A percentile compares a stretch with the other conserved stretches of the same genome.
Evolutionary conservation across 2,329 filamentous ascomycete species (phyloP).

Genomic region (Pyrenophora graminea): DNA sequence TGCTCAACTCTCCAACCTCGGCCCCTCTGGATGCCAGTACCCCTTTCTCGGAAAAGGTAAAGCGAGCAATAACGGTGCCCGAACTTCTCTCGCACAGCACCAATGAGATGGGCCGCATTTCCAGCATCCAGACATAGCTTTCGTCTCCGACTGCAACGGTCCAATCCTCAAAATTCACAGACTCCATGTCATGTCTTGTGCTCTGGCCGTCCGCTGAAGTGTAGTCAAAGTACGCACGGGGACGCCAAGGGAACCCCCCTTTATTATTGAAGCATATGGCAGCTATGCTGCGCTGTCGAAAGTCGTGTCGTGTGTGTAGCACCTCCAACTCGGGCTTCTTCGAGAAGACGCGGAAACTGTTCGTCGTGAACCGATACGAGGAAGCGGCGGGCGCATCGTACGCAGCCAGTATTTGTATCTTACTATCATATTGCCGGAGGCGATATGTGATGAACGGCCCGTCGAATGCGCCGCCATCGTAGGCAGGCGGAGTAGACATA

Average conservation of each 20-base stretch:
- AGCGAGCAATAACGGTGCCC: constrained; percentile 33
- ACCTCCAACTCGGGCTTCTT: constrained; percentile 43
- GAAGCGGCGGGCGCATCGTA: constrained; percentile 18
- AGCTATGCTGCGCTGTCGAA: constrained; percentile 28
- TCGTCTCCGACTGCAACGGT: constrained; percentile 16
- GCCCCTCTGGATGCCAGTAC: constrained; percentile 32
- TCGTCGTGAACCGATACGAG: constrained; percentile 35
- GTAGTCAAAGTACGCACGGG: constrained; percentile 35
- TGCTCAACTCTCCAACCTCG: constrained; percentile 33
- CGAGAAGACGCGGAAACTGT: constrained; percentile 34
- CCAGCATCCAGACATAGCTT: constrained; percentile 34
- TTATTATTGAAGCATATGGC: constrained; percentile 34
- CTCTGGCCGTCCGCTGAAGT: constrained; percentile 11
- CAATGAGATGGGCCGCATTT: constrained; percentile 29
- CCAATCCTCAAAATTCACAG: constrained; percentile 40
- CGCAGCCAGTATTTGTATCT: constrained; percentile 30
- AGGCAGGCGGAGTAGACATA: constrained; percentile 28
- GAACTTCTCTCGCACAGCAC: constrained; percentile 24
- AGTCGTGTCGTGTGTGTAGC: constrained; percentile 23
- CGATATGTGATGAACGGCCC: constrained; percentile 27
- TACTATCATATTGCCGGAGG: constrained; percentile 31
- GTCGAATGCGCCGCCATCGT: constrained; percentile 16
- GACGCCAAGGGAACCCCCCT: constrained; percentile 40
- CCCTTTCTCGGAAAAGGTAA: constrained; percentile 36
- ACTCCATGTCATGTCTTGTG: constrained; percentile 34